Evolutionary conservation across 2,329 filamentous ascomycete species (phyloP), one percentile per base, ranked within the genome.

Genomic region (Atkinsonella texensis): DNA sequence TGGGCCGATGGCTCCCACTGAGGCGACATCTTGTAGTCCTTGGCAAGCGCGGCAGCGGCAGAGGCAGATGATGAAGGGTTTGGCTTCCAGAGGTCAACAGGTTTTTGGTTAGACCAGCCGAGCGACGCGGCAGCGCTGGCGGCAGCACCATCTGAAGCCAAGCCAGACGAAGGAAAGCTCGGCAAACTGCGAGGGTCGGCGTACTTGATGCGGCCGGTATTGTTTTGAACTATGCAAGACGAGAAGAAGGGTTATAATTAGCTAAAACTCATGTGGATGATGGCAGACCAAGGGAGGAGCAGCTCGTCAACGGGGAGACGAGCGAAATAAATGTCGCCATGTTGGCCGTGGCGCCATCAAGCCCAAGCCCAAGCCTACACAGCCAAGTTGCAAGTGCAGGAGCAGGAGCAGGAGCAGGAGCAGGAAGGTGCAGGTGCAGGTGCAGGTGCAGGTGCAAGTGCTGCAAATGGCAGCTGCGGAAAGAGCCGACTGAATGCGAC

Each of bases 51-150:
- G 17, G 73, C 70, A n/a, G 71, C 70, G 42, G 70, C 64, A 48
- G 68, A 71, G 23, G 80, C 65, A 63, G 75, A 74, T 70, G 75
- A 65, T 2, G 66, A 76, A 44, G 75, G 74, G 56, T 80, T 75
- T 17, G 83, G 81, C 62, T 79, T 84, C 82, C 83, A 86, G 63
- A 74, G 71, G 63, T 86, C 77, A 48, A 82, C 71, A 2, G 79
- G 65, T 62, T 80, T 86, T 58, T 80, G 80, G 61, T 80, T 86
- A 47, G 80, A 75, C 73, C 87, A 86, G 48, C 87, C 87, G 45
- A 91, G 71, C 49, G 77, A 79, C 41, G 87, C 87, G 50, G 88
- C 89, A 51, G 85, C 81, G 57, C 84, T 79, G 54, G 87, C 87
- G 52, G 87, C 87, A 49, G 75, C 73, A 59, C 70, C 72, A 58